Evolutionary conservation across 352 stramenopile species (phyloP).

Genomic region (Pythium pectinolyticum): DNA sequence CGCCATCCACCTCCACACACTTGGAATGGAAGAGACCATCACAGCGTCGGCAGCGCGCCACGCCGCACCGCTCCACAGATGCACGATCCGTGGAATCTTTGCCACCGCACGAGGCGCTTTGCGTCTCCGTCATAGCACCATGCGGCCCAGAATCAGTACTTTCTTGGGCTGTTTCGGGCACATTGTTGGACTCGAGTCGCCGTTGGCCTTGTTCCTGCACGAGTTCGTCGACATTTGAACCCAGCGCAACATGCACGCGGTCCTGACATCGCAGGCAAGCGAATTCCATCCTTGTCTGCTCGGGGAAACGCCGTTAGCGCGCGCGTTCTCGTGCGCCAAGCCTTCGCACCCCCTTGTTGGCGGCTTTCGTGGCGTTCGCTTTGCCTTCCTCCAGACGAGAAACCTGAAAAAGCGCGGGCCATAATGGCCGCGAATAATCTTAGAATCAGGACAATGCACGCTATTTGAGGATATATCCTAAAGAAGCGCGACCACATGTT

Average conservation of each 20-base stretch:
- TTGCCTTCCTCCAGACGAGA: slow-evolving; percentile 6
- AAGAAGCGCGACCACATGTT: too few species aligned
- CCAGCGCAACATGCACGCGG: slow-evolving; percentile 26
- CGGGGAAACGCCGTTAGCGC: slow-evolving; percentile 1
- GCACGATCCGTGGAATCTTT: neutral
- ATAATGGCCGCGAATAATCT: too few species aligned
- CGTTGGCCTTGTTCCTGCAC: slow-evolving; percentile 6
- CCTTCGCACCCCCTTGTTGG: slow-evolving; percentile 7
- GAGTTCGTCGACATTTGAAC: slow-evolving; percentile 4
- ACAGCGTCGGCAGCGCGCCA: slow-evolving; percentile 25
- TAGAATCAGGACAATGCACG: too few species aligned
- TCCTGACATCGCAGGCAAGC: slow-evolving; percentile 33
- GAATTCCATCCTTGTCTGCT: slow-evolving; percentile 29
- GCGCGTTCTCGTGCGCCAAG: slow-evolving; percentile 22
- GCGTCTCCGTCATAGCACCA: neutral
- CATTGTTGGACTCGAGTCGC: neutral
- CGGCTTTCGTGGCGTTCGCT: slow-evolving; percentile 7
- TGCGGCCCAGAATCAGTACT: neutral
- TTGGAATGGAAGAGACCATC: slow-evolving; percentile 28
- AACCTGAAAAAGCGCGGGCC: slow-evolving; percentile 6
- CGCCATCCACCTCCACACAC: slow-evolving; percentile 6
- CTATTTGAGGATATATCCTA: too few species aligned
- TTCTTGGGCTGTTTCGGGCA: neutral
- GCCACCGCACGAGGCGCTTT: neutral
- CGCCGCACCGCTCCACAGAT: neutral